Evolutionary conservation across 1,284 basidiomycete species (phyloP), one percentile per base, ranked within the genome.

Genomic region (Ceratobasidium sp.): DNA sequence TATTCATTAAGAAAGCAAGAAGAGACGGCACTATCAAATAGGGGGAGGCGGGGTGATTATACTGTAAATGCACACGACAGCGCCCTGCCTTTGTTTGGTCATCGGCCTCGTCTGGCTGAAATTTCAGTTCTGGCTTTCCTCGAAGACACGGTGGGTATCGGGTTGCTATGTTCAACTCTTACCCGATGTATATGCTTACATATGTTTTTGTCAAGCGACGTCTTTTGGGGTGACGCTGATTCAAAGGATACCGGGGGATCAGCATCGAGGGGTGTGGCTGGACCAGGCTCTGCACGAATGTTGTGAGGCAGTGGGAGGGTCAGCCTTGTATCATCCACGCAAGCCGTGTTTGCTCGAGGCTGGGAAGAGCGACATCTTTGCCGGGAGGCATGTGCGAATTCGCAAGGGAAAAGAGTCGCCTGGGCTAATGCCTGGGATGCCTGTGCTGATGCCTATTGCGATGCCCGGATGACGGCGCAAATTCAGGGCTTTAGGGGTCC

Each of bases 401-500:
- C 54, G 57, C 19, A 34, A 17, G 40, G n/a, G 3, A 17, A 17
- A 25, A 11, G 29, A 32, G 29, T 11, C n/a, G n/a, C n/a, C n/a
- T n/a, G n/a, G n/a, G n/a, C n/a, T n/a, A n/a, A 59, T 59, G 56
- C 56, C 56, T 40, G 32, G 57, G 40, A 43, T 43, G 40, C 40
- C 40, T 9, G 11, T 6, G 40, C 40, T 9, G 40, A 43, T 43
- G 62, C n/a, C 62, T 17, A n/a, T 13, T 17, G 5, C 2, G 29
- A 59, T 59, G 56, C 56, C 56, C 56, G 25, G 22, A 34, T 59
- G 57, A 34, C 57, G 9, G 57, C 40, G 57, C 57, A 37, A 17
- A 37, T 59, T 37, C 57, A 61, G 70, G 70, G 59, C 17, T 2
- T 37, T 73, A 73, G 70, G 70, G 70, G 68, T 59, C 37, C 70